Conservation (phyloP, 2,329 filamentous ascomycete species). For the Tricladium varicosporioides region DNA sequence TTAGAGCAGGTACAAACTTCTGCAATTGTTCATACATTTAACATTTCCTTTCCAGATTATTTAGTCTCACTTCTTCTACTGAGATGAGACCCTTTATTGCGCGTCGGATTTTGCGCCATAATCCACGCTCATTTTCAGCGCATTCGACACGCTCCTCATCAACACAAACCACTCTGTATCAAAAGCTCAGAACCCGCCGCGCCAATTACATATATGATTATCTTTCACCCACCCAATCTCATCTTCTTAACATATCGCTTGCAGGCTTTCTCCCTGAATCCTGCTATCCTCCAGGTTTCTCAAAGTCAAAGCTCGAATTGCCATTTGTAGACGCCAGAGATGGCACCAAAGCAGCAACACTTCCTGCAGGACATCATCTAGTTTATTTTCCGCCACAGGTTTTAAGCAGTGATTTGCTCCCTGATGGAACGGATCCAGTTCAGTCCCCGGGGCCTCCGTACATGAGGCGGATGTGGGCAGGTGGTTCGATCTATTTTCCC, state of each 20-base stretch:
- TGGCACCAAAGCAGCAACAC: background rate
- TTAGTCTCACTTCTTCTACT: background rate
- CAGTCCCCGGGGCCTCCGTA: constrained; percentile 75
- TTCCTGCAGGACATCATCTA: constrained; percentile 72
- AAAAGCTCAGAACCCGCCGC: constrained; percentile 25
- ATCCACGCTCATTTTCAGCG: background rate
- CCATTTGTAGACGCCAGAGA: background rate
- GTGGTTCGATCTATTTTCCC: constrained; percentile 64
- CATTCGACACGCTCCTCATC: background rate
- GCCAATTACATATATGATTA: constrained; percentile 42
- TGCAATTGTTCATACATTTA: too few species aligned
- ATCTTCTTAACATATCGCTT: constrained; percentile 64
- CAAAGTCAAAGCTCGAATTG: constrained; percentile 17
- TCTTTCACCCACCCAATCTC: constrained; percentile 58
- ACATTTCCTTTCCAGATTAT: background rate
- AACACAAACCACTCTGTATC: constrained; percentile 16
- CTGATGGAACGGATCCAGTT: constrained; percentile 80
- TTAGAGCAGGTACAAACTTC: too few species aligned
- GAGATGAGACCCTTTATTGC: background rate
- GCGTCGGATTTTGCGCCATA: background rate
- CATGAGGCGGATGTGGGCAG: constrained; percentile 82
- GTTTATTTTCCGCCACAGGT: constrained; percentile 81
- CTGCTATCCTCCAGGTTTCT: constrained; percentile 24
- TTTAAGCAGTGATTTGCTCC: constrained; percentile 59
- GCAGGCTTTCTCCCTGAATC: constrained; percentile 49